Evolutionary conservation across 345 rosid species (phyloP), one percentile per base, ranked within the genome.

Genomic region (Bretschneidera sinensis): DNA sequence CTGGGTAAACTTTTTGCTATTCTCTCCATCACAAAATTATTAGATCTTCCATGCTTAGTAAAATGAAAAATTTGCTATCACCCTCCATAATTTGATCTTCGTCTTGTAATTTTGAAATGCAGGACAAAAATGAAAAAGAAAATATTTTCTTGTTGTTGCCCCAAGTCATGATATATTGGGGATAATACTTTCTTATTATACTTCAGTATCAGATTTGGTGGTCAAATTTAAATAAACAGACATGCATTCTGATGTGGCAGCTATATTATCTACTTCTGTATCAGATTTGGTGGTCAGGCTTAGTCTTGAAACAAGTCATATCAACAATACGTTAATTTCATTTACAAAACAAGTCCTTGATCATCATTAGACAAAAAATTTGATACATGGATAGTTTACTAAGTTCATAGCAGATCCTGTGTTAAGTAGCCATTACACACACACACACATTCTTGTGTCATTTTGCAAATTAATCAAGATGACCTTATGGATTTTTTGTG

Each of bases 1-100:
- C 89, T 25, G 62, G 83, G 99, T 90, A 80, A 69, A 70, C 51
- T 59, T 64, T 43, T 57, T 64, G 28, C 60, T 74, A n/a, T 60
- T 66, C 20, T 51, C 35, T 55, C 43, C 50, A 57, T 53, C 54
- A 48, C 62, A 61, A 39, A 39, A 8, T 28, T 2, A 28, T 28
- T 28, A 28, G 8, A 28, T 28, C 8, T 39, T 39, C 45, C 45
- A 7, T 7, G 4, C 6, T 39, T 39, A 39, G 45, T 39, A 1
- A 1, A 11, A 7, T 7, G 45, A 5, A 39, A 7, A 5, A 14
- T 39, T 7, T 1, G 10, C 45, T 39, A 39, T 39, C 45, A 39
- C 45, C 45, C 10, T 9, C 9, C 45, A 39, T 39, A 2, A 39
- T 9, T 31, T 31, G 35, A 31, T 31, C 6, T 4, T 31, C 6